A percentile compares a stretch with the other conserved stretches of the same genome.
Evolutionary conservation across 2,329 filamentous ascomycete genomes (phyloP).

Genomic region (Fusarium torulosum): DNA sequence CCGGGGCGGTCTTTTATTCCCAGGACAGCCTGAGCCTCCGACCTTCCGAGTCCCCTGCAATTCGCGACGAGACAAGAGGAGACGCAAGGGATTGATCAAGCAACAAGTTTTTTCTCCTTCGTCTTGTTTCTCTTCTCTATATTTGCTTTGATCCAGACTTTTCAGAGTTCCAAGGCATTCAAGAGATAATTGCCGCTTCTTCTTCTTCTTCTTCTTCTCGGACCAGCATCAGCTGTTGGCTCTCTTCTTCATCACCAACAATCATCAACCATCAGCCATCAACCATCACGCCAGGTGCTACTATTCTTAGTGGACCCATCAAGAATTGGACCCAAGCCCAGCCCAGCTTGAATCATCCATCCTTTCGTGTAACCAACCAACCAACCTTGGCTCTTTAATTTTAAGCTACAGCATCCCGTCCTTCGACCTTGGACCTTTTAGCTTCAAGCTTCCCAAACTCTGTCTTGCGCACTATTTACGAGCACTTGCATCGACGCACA

Average conservation of each 20-base stretch:
- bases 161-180: slow-evolving; percentile 5
- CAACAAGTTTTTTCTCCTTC: not conserved
- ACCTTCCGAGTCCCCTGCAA: slow-evolving; percentile 16
- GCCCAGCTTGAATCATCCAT: slow-evolving; percentile 32
- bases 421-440: slow-evolving; percentile 8
- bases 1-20: slow-evolving; percentile 17
- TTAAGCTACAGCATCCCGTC: slow-evolving; percentile 9
- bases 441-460: slow-evolving; percentile 17
- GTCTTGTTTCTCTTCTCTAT: not conserved
- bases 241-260: slow-evolving; percentile 5
- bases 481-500: not conserved
- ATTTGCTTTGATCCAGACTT: slow-evolving; percentile 22
- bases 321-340: slow-evolving; percentile 15
- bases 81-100: slow-evolving; percentile 13
- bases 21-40: slow-evolving; percentile 23
- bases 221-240: slow-evolving; percentile 19
- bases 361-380: slow-evolving; percentile 36
- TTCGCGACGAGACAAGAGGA: slow-evolving; percentile 10
- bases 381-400: slow-evolving; percentile 26
- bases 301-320: slow-evolving; percentile 36
- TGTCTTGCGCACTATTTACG: slow-evolving; percentile 8
- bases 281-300: slow-evolving; percentile 24
- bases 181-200: not conserved
- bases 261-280: slow-evolving; percentile 4
- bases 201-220: not conserved